Evolutionary conservation across 805 yeast species (phyloP).

Genomic region (Schwanniomyces sp.): DNA sequence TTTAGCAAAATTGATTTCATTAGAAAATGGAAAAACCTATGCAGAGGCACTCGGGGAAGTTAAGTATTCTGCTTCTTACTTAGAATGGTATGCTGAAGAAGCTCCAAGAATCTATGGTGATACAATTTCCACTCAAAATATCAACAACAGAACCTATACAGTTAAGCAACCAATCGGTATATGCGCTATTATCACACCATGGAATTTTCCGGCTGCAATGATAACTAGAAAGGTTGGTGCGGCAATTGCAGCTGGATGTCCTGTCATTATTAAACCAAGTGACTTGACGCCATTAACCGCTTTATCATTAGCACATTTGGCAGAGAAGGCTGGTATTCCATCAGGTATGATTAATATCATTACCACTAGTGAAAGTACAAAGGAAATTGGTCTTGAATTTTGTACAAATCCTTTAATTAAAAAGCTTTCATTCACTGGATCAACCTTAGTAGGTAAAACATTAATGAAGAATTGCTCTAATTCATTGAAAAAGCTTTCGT

Average conservation of each 20-base stretch:
- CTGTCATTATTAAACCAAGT: constrained; percentile 48
- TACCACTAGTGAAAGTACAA: constrained; percentile 38
- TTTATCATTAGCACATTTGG: constrained; percentile 40
- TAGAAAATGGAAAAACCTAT: constrained; percentile 57
- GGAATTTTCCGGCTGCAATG: constrained; percentile 54
- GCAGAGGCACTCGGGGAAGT: constrained; percentile 61
- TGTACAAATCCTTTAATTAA: constrained; percentile 29
- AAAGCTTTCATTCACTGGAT: constrained; percentile 58
- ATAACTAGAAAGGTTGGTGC: constrained; percentile 50
- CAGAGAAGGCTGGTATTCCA: constrained; percentile 43
- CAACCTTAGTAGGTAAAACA: constrained; percentile 47
- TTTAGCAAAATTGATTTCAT: constrained; percentile 56
- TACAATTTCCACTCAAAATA: constrained; percentile 59
- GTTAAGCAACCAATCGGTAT: constrained; percentile 47
- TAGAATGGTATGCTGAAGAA: constrained; percentile 72
- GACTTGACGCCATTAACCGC: constrained; percentile 52
- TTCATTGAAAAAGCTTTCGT: constrained; percentile 44
- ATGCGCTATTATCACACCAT: constrained; percentile 52
- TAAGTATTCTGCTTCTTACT: constrained; percentile 52
- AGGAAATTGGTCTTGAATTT: not conserved
- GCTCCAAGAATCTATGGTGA: constrained; percentile 67
- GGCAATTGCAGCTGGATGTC: constrained; percentile 49
- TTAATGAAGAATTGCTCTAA: constrained; percentile 43
- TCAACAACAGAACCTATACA: constrained; percentile 43
- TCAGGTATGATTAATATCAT: constrained; percentile 51